Evolutionary conservation across 2,329 filamentous ascomycete genomes (phyloP).

Genomic region (Hypomyces perniciosus): DNA sequence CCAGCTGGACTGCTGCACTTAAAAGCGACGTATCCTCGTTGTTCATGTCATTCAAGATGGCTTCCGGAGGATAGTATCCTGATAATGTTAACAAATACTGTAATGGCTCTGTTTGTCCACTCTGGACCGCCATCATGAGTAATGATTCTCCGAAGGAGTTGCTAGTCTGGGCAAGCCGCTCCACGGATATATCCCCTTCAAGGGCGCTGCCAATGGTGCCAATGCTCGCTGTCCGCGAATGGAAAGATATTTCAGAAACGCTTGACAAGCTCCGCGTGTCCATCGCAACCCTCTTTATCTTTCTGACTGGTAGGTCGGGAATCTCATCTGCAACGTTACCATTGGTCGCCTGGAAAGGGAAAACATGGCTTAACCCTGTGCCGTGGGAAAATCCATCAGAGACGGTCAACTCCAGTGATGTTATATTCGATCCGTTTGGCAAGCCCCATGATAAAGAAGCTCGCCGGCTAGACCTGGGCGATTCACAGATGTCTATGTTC

Average conservation of each 20-base stretch:
- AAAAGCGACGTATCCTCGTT: conserved; percentile 85
- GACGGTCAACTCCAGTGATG: conserved; percentile 35
- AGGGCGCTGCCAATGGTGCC: conserved; percentile 66
- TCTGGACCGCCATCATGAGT: conserved; percentile 77
- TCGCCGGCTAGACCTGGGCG: conserved; percentile 37
- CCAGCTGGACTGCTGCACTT: conserved; percentile 84
- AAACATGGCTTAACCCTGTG: conserved; percentile 71
- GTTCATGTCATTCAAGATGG: conserved; percentile 76
- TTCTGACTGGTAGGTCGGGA: conserved; percentile 35
- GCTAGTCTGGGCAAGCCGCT: conserved; percentile 67
- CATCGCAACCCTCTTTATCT: conserved; percentile 78
- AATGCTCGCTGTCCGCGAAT: conserved; percentile 72
- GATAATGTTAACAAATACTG: conserved; percentile 72
- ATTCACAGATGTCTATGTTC: conserved; percentile 34
- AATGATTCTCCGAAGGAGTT: conserved; percentile 73
- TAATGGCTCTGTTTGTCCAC: conserved; percentile 64
- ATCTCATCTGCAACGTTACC: conserved; percentile 38
- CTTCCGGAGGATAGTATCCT: conserved; percentile 65
- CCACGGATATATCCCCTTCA: conserved; percentile 81
- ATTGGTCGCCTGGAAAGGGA: conserved; percentile 65
- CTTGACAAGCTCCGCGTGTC: conserved; percentile 84
- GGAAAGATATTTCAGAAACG: conserved; percentile 75
- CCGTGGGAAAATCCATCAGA: conserved; percentile 50
- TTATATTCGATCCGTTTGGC: conserved; percentile 37
- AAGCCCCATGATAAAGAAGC: conserved; percentile 44